Evolutionary conservation across 768 basidiomycete genomes (phyloP).

Genomic region (Gloeopeniophorella convolvens): DNA sequence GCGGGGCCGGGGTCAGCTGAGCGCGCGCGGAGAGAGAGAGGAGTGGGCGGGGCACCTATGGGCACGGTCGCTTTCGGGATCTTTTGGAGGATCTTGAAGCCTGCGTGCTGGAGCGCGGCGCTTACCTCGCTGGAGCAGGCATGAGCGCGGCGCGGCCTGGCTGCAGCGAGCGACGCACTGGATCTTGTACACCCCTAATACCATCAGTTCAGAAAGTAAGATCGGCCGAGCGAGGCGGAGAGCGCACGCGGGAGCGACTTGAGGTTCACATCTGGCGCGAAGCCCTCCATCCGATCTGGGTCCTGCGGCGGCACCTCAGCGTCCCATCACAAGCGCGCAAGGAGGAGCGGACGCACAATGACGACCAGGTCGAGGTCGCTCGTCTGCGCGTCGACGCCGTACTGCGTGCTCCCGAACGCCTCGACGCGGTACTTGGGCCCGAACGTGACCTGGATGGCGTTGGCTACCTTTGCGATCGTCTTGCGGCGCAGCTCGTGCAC

Average conservation of each 20-base stretch:
- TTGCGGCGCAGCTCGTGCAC: conserved; percentile 8
- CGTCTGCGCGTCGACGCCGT: conserved; percentile 34
- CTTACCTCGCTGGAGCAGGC: conserved; percentile 26
- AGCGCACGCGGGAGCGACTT: conserved; percentile 27
- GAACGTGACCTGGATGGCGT: conserved; percentile 22
- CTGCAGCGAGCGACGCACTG: conserved; percentile 20
- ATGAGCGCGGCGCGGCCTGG: neutral
- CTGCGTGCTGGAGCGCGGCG: conserved; percentile 24
- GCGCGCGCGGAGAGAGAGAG: neutral
- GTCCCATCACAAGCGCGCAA: neutral
- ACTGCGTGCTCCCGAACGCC: conserved; percentile 46
- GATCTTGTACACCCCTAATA: conserved; percentile 29
- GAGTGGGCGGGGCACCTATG: conserved; percentile 26
- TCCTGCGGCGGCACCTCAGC: conserved; percentile 28
- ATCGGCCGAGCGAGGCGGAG: neutral
- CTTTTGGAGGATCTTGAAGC: conserved; percentile 27
- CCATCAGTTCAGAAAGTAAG: neutral
- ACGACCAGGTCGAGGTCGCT: conserved; percentile 52
- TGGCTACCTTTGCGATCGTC: conserved; percentile 8
- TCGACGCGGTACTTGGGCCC: conserved; percentile 31
- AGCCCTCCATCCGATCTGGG: conserved; percentile 25
- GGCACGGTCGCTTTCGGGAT: conserved; percentile 31
- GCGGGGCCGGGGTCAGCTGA: conserved; percentile 6
- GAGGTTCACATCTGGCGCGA: conserved; percentile 24
- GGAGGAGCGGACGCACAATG: conserved; percentile 33